A percentile compares a stretch with the other conserved stretches of the same genome.
phyloP scores from a whole-genome alignment of 2,329 filamentous ascomycete species.

The Dryadomyces sulphureus region DNA sequence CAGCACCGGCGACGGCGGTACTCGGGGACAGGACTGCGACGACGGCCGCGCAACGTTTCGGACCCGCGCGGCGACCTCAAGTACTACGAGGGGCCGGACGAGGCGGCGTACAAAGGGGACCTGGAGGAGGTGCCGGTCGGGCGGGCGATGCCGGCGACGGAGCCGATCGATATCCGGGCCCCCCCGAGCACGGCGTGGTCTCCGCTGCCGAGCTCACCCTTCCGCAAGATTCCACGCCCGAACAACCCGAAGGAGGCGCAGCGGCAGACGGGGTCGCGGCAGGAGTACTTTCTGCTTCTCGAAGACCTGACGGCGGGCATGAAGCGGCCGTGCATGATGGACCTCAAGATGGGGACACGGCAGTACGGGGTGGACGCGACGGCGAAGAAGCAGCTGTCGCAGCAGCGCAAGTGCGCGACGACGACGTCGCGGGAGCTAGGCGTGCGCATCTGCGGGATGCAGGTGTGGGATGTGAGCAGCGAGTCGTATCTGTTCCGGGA shows the following conservation, averaged over 20 bases:
- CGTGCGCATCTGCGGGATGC: constrained; percentile 86
- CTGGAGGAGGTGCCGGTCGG: constrained; percentile 29
- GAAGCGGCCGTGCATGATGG: constrained; percentile 91
- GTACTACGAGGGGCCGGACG: constrained; percentile 81
- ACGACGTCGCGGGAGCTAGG: constrained; percentile 88
- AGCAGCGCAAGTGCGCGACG: constrained; percentile 79
- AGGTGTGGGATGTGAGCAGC: constrained; percentile 80
- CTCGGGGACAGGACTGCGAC: constrained; percentile 70
- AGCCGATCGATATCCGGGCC: no score
- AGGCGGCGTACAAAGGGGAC: constrained; percentile 63
- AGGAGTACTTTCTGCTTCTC: constrained; percentile 83
- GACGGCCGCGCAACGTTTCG: constrained; percentile 57
- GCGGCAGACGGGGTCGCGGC: constrained; percentile 46
- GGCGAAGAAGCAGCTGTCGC: constrained; percentile 84
- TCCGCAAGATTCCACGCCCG: constrained; percentile 39
- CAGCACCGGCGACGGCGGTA: constrained; percentile 51
- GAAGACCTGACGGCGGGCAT: constrained; percentile 95
- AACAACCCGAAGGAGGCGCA: constrained; percentile 68
- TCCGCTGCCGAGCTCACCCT: constrained; percentile 3
- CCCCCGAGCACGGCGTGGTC: not conserved
- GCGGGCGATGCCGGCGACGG: no score
- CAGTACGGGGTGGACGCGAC: constrained; percentile 90
- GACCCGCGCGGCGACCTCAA: constrained; percentile 64
- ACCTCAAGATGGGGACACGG: constrained; percentile 96
- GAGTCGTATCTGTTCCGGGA: constrained; percentile 90